Evolutionary conservation across 176 grass and related monocot genomes (phyloP).

Genomic region (Oryza punctata): DNA sequence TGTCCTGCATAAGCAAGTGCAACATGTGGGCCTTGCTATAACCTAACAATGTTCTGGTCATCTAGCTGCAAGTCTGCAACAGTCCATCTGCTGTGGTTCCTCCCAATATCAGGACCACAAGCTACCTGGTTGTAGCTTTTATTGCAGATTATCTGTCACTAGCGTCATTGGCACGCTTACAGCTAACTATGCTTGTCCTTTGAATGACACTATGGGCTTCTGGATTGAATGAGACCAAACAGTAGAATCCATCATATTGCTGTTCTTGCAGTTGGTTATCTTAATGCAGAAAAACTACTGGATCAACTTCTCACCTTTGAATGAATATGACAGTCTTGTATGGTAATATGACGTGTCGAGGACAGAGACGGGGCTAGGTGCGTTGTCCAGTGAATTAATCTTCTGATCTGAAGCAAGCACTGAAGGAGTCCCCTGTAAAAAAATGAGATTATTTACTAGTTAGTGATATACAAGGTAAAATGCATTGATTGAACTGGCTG

Average conservation of each 20-base stretch:
- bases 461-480: conserved; percentile 2
- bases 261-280: conserved; percentile 35
- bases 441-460: not conserved
- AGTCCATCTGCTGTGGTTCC: conserved; percentile 45
- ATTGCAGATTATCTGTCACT: conserved; percentile 74
- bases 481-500: not conserved
- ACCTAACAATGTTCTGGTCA: conserved; percentile 42
- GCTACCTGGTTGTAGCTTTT: conserved; percentile 58
- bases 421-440: conserved; percentile 42
- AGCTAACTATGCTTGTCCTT: conserved; percentile 76
- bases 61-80: conserved; percentile 29
- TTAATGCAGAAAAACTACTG: conserved; percentile 27
- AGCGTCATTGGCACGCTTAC: conserved; percentile 54
- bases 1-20: conserved; percentile 50
- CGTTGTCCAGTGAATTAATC: conserved; percentile 48
- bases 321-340: conserved; percentile 64
- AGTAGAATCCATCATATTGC: conserved; percentile 11
- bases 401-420: conserved; percentile 39
- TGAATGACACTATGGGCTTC: conserved; percentile 49
- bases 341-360: conserved; percentile 81
- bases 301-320: conserved; percentile 70
- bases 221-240: conserved; percentile 50
- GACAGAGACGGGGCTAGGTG: conserved; percentile 76
- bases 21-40: conserved; percentile 46
- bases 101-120: conserved; percentile 56